These are phyloP conservation scores for Globisporangium emineosum DNA, from an alignment of 352 stramenopile genomes.

Conservation along the genomic window DNA sequence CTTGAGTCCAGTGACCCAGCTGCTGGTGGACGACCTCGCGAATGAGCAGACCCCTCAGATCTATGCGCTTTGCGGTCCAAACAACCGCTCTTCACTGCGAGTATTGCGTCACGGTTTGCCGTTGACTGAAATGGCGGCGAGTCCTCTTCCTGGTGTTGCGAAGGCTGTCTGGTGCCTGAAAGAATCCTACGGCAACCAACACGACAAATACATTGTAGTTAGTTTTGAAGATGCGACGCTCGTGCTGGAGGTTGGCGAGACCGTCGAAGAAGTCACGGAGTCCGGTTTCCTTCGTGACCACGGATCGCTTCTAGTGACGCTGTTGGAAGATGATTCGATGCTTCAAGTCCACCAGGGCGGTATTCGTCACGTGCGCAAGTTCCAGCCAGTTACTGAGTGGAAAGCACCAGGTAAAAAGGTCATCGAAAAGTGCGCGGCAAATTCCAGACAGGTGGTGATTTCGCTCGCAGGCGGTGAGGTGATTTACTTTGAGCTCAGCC, in stretches of 20 bases:
- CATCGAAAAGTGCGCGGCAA: slow-evolving; percentile 96
- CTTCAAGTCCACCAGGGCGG: slow-evolving; percentile 96
- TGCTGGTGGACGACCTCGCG: slow-evolving; percentile 94
- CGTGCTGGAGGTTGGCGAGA: slow-evolving; percentile 96
- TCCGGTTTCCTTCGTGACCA: slow-evolving; percentile 94
- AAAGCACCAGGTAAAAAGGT: slow-evolving; percentile 96
- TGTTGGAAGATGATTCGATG: slow-evolving; percentile 94
- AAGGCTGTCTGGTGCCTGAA: slow-evolving; percentile 95
- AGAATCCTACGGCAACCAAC: slow-evolving; percentile 68
- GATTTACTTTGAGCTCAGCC: slow-evolving; percentile 98
- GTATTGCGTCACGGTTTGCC: slow-evolving; percentile 95
- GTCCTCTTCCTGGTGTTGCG: slow-evolving; percentile 93
- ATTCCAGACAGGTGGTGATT: slow-evolving; percentile 96
- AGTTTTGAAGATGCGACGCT: slow-evolving; percentile 99
- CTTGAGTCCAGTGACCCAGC: slow-evolving; percentile 92
- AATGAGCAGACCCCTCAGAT: slow-evolving; percentile 97
- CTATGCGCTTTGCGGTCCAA: slow-evolving; percentile 93
- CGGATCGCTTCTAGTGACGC: slow-evolving; percentile 93
- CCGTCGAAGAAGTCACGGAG: slow-evolving; percentile 96
- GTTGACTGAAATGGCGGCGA: slow-evolving; percentile 96
- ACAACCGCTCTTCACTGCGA: slow-evolving; percentile 92
- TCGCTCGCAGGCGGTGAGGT: slow-evolving; percentile 94
- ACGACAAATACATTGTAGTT: slow-evolving; percentile 98
- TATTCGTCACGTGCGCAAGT: slow-evolving; percentile 94
- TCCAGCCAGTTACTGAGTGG: slow-evolving; percentile 95